Percentiles rank a stretch among this genome's conserved stretches.
phyloP scores from a whole-genome alignment of 768 basidiomycete species.

The Pleurotus platypus region DNA sequence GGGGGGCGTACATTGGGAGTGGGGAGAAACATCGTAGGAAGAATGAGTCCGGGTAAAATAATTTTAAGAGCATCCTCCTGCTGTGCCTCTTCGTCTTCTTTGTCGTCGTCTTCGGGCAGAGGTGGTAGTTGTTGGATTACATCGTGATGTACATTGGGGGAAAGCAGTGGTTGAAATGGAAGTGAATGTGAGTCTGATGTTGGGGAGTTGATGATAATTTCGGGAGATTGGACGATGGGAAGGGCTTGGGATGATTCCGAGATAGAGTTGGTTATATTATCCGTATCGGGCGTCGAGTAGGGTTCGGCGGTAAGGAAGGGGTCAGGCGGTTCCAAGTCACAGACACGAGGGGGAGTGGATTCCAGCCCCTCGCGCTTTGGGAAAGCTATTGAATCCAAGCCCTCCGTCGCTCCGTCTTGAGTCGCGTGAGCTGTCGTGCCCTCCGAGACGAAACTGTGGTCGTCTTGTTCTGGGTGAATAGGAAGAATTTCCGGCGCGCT shows the following conservation, averaged over 20 bases:
- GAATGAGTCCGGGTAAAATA: constrained; percentile 64
- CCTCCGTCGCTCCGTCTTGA: background rate
- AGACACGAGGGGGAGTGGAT: constrained; percentile 23
- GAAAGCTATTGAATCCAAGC: background rate
- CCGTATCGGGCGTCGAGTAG: constrained; percentile 37
- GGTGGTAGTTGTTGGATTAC: constrained; percentile 38
- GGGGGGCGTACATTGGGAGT: constrained; percentile 79
- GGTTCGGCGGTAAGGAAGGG: constrained; percentile 62
- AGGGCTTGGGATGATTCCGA: constrained; percentile 29
- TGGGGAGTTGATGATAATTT: constrained; percentile 39
- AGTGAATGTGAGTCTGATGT: background rate
- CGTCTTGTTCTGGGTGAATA: background rate
- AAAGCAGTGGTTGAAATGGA: background rate
- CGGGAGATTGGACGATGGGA: constrained; percentile 28
- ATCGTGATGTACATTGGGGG: constrained; percentile 47
- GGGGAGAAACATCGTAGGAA: constrained; percentile 82
- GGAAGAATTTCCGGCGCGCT: background rate
- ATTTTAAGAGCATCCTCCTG: constrained; percentile 50
- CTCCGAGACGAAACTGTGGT: background rate
- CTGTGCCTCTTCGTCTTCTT: constrained; percentile 32
- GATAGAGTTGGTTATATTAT: constrained; percentile 18
- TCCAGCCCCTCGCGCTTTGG: constrained; percentile 18
- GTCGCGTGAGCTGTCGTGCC: background rate
- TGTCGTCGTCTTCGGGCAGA: constrained; percentile 12
- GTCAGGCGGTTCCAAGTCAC: constrained; percentile 52